Percentiles rank a stretch among this genome's conserved stretches.
phyloP scores from a whole-genome alignment of 768 basidiomycete species.

The Pholiota molesta region DNA sequence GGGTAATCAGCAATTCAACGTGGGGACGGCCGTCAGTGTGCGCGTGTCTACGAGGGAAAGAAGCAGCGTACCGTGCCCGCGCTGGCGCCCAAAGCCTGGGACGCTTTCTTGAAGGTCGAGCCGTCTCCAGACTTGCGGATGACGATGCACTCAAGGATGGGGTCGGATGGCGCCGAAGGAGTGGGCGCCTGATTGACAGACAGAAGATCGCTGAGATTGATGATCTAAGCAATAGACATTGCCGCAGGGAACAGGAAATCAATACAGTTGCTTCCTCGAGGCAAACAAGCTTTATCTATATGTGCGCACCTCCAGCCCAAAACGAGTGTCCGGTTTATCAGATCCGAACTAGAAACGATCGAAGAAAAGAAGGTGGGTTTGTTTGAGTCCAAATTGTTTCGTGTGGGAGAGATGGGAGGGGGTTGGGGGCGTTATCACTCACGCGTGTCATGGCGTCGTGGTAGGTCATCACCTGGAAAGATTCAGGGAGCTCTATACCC shows the following conservation, averaged over 20 bases:
- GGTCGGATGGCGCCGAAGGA: conserved; percentile 28
- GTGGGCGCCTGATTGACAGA: conserved; percentile 31
- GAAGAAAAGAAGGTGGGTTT: conserved; percentile 4
- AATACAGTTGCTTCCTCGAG: conserved; percentile 11
- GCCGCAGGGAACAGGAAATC: conserved; percentile 17
- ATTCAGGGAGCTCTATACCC: conserved; percentile 57
- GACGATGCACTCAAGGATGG: conserved; percentile 49
- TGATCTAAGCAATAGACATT: conserved; percentile 39
- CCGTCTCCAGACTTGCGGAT: conserved; percentile 43
- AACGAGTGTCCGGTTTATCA: conserved; percentile 93
- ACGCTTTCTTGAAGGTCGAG: conserved; percentile 42
- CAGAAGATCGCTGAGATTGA: conserved; percentile 43
- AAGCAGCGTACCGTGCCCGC: conserved; percentile 19
- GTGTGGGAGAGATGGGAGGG: not conserved
- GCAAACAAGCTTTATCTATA: conserved; percentile 11
- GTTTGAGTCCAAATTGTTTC: conserved; percentile 1
- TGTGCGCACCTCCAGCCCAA: conserved; percentile 73
- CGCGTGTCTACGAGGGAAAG: not conserved
- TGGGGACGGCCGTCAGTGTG: not conserved
- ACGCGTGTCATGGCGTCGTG: conserved; percentile 88
- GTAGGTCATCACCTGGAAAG: conserved; percentile 87
- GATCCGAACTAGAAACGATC: conserved; percentile 72
- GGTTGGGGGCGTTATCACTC: conserved; percentile 29
- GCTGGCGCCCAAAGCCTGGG: conserved; percentile 33
- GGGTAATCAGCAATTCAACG: not conserved